Conservation (phyloP, 768 basidiomycete species). For the Boletus tomentosulus region DNA sequence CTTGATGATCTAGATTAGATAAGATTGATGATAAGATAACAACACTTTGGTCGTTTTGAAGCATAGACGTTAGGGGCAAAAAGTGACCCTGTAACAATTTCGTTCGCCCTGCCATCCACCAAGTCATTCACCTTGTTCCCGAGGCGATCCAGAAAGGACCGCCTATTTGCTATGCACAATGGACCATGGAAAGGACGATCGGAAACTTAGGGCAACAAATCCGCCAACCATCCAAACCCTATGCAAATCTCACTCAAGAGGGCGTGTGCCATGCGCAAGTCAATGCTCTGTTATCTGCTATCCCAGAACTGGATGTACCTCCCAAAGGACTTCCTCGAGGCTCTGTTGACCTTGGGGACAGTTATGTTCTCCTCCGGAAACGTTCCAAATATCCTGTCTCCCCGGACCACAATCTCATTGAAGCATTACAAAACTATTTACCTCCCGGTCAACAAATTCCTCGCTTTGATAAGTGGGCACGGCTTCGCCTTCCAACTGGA, state of each 20-base stretch:
- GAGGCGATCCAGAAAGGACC: slow-evolving; percentile 1
- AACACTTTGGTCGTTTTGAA: no score
- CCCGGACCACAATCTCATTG: neutral
- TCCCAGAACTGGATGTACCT: neutral
- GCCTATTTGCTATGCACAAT: slow-evolving; percentile 20
- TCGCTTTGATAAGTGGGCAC: slow-evolving; percentile 4
- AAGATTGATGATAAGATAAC: no score
- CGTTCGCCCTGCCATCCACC: slow-evolving; percentile 27
- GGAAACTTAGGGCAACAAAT: slow-evolving; percentile 28
- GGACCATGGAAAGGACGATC: slow-evolving; percentile 29
- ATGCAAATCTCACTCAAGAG: neutral
- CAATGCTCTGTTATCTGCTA: neutral
- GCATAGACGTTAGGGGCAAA: no score
- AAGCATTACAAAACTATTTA: neutral
- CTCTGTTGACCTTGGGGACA: neutral
- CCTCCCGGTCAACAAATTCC: neutral
- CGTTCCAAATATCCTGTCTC: neutral
- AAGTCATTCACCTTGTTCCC: slow-evolving; percentile 20
- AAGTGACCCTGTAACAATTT: no score
- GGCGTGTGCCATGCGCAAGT: neutral
- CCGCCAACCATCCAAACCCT: neutral
- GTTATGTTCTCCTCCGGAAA: neutral
- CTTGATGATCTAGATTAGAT: no score
- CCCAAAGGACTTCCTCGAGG: neutral
- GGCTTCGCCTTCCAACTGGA: slow-evolving; percentile 19